Evolutionary conservation across 805 yeast species (phyloP).

Genomic region (Pachysolen tannophilus): DNA sequence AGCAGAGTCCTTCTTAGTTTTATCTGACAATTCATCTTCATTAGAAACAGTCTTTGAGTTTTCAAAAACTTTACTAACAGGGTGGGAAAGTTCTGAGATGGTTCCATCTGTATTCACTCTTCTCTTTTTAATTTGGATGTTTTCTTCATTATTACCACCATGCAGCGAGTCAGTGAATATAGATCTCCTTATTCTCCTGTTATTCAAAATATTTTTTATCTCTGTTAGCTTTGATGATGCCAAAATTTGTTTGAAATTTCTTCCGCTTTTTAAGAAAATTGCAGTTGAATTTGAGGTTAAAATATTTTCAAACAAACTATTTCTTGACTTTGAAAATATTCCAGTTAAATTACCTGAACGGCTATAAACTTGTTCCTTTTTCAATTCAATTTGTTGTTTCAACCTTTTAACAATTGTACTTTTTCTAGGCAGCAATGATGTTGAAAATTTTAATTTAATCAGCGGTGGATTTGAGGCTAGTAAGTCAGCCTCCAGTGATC

Average conservation of each 20-base stretch:
- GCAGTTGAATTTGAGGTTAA: constrained; percentile 7
- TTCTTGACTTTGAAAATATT: constrained; percentile 18
- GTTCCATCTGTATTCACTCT: constrained; percentile 5
- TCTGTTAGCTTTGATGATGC: constrained; percentile 7
- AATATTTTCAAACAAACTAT: constrained; percentile 7
- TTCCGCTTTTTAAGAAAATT: constrained; percentile 8
- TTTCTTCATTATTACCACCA: not conserved
- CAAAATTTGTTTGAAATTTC: constrained; percentile 3
- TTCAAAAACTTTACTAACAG: no score
- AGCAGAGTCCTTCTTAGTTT: not conserved
- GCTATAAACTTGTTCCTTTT: constrained; percentile 11
- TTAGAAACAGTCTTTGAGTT: not conserved
- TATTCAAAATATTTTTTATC: constrained; percentile 8
- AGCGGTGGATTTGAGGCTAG: not conserved
- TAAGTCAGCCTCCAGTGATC: no score
- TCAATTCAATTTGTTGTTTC: constrained; percentile 15
- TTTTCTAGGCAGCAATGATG: constrained; percentile 11
- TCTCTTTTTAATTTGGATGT: not conserved
- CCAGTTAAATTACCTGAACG: constrained; percentile 23
- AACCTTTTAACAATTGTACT: constrained; percentile 11
- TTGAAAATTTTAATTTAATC: not conserved
- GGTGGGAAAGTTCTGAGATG: no score
- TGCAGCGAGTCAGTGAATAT: not conserved
- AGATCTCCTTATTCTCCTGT: not conserved
- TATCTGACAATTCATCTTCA: not conserved